Evolutionary conservation across 352 stramenopile genomes (phyloP).

Genomic region (Pythium utonaiense): DNA sequence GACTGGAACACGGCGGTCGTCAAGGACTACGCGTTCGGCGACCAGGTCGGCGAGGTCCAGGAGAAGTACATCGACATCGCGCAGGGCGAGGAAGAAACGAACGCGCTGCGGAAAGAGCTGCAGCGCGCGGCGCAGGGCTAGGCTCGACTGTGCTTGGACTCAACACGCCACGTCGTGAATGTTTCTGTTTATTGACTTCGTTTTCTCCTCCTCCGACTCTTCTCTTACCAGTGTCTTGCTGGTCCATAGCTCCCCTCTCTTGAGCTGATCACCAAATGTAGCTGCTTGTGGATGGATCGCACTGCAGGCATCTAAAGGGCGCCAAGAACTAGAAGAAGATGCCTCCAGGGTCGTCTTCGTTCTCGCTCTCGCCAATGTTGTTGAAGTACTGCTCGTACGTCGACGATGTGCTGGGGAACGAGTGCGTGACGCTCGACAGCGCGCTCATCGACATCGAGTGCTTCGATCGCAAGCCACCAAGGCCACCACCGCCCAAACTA

Average conservation of each 20-base stretch:
- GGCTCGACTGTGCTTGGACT: neutral
- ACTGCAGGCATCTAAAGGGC: constrained; percentile 12
- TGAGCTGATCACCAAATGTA: neutral
- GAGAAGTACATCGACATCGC: constrained; percentile 64
- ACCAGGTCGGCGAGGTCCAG: constrained; percentile 56
- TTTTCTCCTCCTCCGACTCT: neutral
- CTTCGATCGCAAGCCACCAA: constrained; percentile 32
- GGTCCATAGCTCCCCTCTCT: neutral
- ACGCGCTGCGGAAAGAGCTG: constrained; percentile 32
- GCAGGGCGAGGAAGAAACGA: constrained; percentile 26
- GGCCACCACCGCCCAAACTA: neutral
- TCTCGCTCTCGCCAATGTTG: constrained; percentile 83
- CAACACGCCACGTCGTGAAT: neutral
- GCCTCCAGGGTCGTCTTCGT: constrained; percentile 71
- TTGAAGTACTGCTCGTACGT: constrained; percentile 88
- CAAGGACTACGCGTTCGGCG: constrained; percentile 68
- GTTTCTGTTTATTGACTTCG: constrained; percentile 4
- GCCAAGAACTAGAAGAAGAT: constrained; percentile 77
- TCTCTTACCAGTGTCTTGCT: neutral
- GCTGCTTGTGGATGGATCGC: neutral
- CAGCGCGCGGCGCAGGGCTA: constrained; percentile 24
- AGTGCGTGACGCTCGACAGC: constrained; percentile 56
- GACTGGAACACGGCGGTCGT: constrained; percentile 77
- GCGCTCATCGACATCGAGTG: constrained; percentile 87
- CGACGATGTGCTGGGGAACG: constrained; percentile 60